Evolutionary conservation across 176 grass and related monocot species (phyloP), one percentile per base, ranked within the genome.

Genomic region (Musa acuminata): DNA sequence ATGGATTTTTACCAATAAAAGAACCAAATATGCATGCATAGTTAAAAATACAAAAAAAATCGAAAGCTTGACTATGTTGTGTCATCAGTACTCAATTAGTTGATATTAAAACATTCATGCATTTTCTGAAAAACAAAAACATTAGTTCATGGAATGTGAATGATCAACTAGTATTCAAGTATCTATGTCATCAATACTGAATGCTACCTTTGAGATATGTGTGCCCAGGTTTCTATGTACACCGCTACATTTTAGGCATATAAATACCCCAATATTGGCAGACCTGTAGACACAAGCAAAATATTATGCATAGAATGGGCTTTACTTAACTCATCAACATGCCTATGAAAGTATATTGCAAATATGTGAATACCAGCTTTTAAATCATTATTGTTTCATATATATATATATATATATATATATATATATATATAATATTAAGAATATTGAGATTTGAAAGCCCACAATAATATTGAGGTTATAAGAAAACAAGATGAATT

Each of bases 191-290:
- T 43, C 35, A 43, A 6, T 43, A 43, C 4, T 9, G 24, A 49
- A 51, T 11, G 2, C 55, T 55, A 78, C 76, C 77, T 69, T 78
- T 69, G 77, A 69, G 24, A 78, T 70, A 57, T 78, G 77, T 69
- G 64, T 49, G 3, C 77, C 77, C 58, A 78, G 77, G 67, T 26
- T 78, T 69, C 77, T 78, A 23, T 78, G 77, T 1, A 70, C 77
- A 14, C 51, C 77, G 13, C 51, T 57, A 55, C 77, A 78, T 48
- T 57, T 78, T 48, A 78, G 19, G 50, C 77, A 78, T 78, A 78
- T 70, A 49, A 78, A 69, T 35, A 78, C 64, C 7, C 77, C 52
- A 69, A 69, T 78, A 57, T 78, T 78, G 2, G 64, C 24, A 21
- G 77, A 78, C 65, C 77, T 78, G 77, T 29, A 57, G 69, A 57